Percentiles rank a stretch among this genome's conserved stretches.
Conservation (phyloP, 495 filamentous ascomycete genomes). For the Penicillium coprophilum region DNA sequence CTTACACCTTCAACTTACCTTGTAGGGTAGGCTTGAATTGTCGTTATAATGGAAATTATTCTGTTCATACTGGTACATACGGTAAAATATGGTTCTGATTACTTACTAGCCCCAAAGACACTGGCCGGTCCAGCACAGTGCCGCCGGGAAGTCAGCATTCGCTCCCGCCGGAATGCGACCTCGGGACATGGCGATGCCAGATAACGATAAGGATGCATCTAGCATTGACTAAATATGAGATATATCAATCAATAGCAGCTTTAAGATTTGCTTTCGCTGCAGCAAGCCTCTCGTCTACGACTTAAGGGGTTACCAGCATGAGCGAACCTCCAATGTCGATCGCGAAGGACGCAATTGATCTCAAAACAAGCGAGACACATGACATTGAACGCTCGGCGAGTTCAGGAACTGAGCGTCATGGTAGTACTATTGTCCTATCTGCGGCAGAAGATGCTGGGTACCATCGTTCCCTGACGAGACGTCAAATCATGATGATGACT, state of each 20-base stretch:
- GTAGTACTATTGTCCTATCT: slow-evolving; percentile 12
- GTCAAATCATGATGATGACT: slow-evolving; percentile 39
- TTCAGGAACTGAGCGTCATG: slow-evolving; percentile 19
- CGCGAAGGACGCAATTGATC: slow-evolving; percentile 3
- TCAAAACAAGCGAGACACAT: not conserved
- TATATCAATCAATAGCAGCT: not conserved
- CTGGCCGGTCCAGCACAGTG: not conserved
- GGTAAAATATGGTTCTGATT: no score
- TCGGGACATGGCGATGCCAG: slow-evolving; percentile 1
- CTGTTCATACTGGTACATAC: no score
- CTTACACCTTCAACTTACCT: no score
- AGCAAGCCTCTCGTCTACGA: not conserved
- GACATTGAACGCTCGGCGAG: slow-evolving; percentile 23
- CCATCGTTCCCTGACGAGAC: slow-evolving; percentile 29
- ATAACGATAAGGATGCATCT: not conserved
- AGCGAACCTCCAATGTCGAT: not conserved
- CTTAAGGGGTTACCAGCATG: not conserved
- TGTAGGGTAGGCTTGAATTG: no score
- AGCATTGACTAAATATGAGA: not conserved
- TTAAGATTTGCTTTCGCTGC: not conserved
- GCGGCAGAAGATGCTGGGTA: slow-evolving; percentile 22
- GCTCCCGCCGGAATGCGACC: not conserved
- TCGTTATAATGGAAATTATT: no score
- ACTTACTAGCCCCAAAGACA: not conserved
- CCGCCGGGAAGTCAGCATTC: slow-evolving; percentile 9